These are phyloP conservation scores for Echinosophora koreensis DNA, from an alignment of 306 rosid genomes.

Conservation along the genomic window DNA sequence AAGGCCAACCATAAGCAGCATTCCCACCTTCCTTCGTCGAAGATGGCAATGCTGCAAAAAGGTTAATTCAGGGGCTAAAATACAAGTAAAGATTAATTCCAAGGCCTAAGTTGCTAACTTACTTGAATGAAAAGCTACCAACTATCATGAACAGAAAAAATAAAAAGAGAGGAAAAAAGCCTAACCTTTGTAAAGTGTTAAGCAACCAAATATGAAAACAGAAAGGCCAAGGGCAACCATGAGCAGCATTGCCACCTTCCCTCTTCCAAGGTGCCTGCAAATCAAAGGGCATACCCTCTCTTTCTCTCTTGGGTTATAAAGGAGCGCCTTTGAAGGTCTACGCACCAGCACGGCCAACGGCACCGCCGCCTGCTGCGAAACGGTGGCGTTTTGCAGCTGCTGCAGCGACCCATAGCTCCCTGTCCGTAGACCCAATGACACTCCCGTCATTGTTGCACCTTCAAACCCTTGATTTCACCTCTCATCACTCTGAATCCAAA, in stretches of 20 bases:
- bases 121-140: neutral
- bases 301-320: constrained; percentile 75
- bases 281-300: constrained; percentile 68
- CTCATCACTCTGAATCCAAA: constrained; percentile 58
- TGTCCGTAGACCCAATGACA: constrained; percentile 88
- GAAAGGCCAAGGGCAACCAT: constrained; percentile 72
- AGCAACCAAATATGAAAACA: constrained; percentile 75
- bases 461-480: constrained; percentile 54
- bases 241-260: constrained; percentile 84
- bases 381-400: constrained; percentile 65
- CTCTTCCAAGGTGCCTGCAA: constrained; percentile 73
- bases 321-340: constrained; percentile 74
- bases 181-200: constrained; percentile 76
- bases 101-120: neutral
- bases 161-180: neutral
- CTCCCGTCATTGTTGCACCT: constrained; percentile 84
- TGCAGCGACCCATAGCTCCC: constrained; percentile 82
- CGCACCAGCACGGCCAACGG: constrained; percentile 53
- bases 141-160: neutral
- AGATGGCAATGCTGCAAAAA: neutral
- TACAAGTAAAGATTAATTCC: neutral
- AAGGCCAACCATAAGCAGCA: neutral
- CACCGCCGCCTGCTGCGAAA: constrained; percentile 46
- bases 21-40: neutral
- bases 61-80: neutral